Conservation (phyloP, 805 yeast genomes). For the Cyberlindnera xishuangbannaensis region DNA sequence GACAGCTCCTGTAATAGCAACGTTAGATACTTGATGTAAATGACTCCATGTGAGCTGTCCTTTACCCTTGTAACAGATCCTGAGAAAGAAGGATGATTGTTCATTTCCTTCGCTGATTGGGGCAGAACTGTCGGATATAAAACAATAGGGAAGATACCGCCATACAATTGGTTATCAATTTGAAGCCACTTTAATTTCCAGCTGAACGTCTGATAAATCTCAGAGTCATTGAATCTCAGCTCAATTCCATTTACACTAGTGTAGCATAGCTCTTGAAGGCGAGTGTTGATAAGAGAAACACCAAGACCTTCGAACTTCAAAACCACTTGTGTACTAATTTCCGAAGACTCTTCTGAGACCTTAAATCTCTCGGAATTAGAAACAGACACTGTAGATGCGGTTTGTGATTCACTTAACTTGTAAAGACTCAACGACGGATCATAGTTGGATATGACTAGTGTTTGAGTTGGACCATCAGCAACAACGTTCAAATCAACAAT, state of each 20-base stretch:
- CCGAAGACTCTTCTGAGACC: slow-evolving; percentile 33
- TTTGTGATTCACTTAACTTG: slow-evolving; percentile 34
- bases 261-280: slow-evolving; percentile 74
- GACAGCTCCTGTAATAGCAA: slow-evolving; percentile 85
- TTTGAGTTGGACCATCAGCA: slow-evolving; percentile 94
- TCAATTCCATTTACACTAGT: slow-evolving; percentile 80
- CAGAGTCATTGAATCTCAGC: slow-evolving; percentile 74
- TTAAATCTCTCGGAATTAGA: slow-evolving; percentile 45
- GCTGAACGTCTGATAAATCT: slow-evolving; percentile 72
- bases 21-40: slow-evolving; percentile 88
- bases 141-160: slow-evolving; percentile 82
- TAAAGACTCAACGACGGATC: slow-evolving; percentile 75
- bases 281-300: slow-evolving; percentile 69
- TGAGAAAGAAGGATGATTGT: slow-evolving; percentile 85
- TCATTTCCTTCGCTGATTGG: slow-evolving; percentile 75
- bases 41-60: slow-evolving; percentile 87
- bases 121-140: slow-evolving; percentile 89
- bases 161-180: slow-evolving; percentile 85
- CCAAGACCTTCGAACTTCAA: slow-evolving; percentile 82
- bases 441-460: slow-evolving; percentile 76
- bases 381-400: slow-evolving; percentile 30
- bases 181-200: slow-evolving; percentile 91
- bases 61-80: slow-evolving; percentile 78
- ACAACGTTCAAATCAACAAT: slow-evolving; percentile 86
- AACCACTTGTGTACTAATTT: slow-evolving; percentile 35